Percentiles rank a stretch among this genome's conserved stretches.
These are phyloP conservation scores for Albophoma yamanashiensis DNA, from an alignment of 2,329 filamentous ascomycete genomes.

Conservation along the genomic window DNA sequence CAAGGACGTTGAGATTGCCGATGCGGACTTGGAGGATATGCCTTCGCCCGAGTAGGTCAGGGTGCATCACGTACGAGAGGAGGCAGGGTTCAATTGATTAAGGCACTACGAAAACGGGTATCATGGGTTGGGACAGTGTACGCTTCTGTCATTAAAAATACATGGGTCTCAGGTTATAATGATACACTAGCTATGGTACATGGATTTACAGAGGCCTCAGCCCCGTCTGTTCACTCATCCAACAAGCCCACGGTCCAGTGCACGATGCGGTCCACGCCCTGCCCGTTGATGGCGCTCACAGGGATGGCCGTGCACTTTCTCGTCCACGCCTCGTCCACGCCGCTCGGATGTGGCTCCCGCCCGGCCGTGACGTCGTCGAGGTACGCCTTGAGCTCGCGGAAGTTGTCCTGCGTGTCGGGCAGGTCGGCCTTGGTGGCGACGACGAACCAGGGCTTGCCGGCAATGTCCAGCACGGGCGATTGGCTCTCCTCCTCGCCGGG, in stretches of 20 bases:
- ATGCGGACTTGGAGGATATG: conserved; percentile 24
- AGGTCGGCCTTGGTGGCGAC: conserved; percentile 89
- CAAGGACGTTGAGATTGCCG: conserved; percentile 9
- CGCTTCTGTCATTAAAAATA: not conserved
- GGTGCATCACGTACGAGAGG: not conserved
- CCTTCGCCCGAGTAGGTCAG: conserved; percentile 21
- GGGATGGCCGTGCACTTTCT: conserved; percentile 62
- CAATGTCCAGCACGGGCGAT: conserved; percentile 54
- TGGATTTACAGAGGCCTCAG: conserved; percentile 1
- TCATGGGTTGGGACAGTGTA: not conserved
- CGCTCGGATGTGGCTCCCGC: conserved; percentile 60
- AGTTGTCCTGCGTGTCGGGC: conserved; percentile 69
- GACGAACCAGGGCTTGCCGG: conserved; percentile 94
- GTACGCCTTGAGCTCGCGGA: conserved; percentile 57
- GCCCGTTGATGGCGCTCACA: conserved; percentile 78
- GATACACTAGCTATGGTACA: conserved; percentile 8
- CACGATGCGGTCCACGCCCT: conserved; percentile 68
- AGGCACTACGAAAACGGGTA: not conserved
- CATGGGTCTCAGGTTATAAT: not conserved
- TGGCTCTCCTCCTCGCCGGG: conserved; percentile 1
- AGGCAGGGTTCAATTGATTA: not conserved
- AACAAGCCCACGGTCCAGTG: conserved; percentile 63
- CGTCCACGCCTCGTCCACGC: conserved; percentile 45
- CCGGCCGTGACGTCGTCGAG: conserved; percentile 55
- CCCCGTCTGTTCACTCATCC: conserved; percentile 27